These are phyloP conservation scores for Vitellaria paradoxa DNA, from an alignment of 179 eudicot species.

Conservation along the genomic window DNA sequence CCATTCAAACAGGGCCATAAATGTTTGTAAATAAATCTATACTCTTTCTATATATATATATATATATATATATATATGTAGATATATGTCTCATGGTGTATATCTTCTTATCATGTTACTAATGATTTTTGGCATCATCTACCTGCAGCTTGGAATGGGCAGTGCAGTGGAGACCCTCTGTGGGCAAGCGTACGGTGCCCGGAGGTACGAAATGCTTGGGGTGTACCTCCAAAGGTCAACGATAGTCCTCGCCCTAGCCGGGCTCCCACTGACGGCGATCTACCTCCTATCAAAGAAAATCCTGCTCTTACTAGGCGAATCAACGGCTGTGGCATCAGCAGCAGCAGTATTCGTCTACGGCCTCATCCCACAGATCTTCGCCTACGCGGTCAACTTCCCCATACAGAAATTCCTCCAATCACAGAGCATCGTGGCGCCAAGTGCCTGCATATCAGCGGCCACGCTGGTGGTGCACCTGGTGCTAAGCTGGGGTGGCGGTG, in stretches of 20 bases:
- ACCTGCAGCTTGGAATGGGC: constrained; percentile 62
- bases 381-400: constrained; percentile 49
- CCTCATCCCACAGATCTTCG: constrained; percentile 52
- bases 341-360: constrained; percentile 45
- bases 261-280: constrained; percentile 27
- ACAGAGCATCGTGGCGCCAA: constrained; percentile 46
- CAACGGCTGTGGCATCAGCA: constrained; percentile 24
- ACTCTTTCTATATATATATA: too few relatives aligned
- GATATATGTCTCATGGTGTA: too few relatives aligned
- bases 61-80: too few relatives aligned
- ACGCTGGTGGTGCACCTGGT: constrained; percentile 42
- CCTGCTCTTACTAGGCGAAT: constrained; percentile 34
- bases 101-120: too few relatives aligned
- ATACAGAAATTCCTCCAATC: constrained; percentile 52
- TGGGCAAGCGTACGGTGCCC: constrained; percentile 57
- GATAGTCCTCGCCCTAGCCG: constrained; percentile 29
- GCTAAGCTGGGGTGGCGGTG: constrained; percentile 52
- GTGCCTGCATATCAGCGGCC: constrained; percentile 58
- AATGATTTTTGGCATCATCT: too few relatives aligned
- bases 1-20: too few relatives aligned
- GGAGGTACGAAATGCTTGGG: constrained; percentile 43
- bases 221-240: constrained; percentile 46
- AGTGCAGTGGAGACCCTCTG: constrained; percentile 67
- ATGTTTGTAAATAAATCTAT: too few relatives aligned
- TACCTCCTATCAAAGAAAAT: constrained; percentile 31